Evolutionary conservation across 164 flowering plant genomes (phyloP).

Genomic region (Magnolia changhungtana): DNA sequence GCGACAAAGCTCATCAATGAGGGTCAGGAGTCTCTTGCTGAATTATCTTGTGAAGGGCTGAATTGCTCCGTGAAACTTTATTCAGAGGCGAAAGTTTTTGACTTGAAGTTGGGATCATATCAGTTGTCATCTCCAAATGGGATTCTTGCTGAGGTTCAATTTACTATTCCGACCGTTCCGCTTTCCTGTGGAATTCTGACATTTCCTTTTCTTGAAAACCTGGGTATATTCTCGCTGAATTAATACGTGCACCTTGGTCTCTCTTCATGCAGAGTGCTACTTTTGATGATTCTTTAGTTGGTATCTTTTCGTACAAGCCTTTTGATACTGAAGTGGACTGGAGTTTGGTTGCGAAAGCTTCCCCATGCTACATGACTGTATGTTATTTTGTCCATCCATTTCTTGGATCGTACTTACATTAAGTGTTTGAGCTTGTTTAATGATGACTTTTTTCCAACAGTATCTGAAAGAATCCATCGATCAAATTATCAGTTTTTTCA

Average conservation of each 20-base stretch:
- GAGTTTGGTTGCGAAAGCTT: constrained; percentile 91
- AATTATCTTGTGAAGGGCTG: constrained; percentile 81
- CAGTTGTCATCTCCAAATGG: constrained; percentile 83
- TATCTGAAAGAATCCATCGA: constrained; percentile 84
- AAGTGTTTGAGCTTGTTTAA: constrained; percentile 11
- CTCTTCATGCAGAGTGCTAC: constrained; percentile 76
- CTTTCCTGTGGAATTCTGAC: neutral
- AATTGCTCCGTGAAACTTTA: constrained; percentile 71
- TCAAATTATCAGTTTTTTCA: constrained; percentile 70
- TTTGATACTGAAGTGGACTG: constrained; percentile 86
- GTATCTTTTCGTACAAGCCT: constrained; percentile 79
- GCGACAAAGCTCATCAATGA: constrained; percentile 78
- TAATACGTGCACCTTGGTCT: constrained; percentile 1
- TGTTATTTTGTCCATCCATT: constrained; percentile 19
- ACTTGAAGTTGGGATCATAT: constrained; percentile 83
- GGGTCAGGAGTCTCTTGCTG: constrained; percentile 60
- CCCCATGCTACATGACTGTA: constrained; percentile 97
- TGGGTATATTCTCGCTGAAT: neutral
- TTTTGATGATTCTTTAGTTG: constrained; percentile 67
- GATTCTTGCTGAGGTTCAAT: constrained; percentile 77
- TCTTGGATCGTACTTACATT: neutral
- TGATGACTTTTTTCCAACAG: constrained; percentile 39
- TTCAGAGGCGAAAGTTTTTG: constrained; percentile 77
- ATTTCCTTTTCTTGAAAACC: neutral
- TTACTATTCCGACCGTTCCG: neutral